Evolutionary conservation across 2,329 filamentous ascomycete species (phyloP), one percentile per base, ranked within the genome.

Genomic region (Rhytidhysteron rufulum): DNA sequence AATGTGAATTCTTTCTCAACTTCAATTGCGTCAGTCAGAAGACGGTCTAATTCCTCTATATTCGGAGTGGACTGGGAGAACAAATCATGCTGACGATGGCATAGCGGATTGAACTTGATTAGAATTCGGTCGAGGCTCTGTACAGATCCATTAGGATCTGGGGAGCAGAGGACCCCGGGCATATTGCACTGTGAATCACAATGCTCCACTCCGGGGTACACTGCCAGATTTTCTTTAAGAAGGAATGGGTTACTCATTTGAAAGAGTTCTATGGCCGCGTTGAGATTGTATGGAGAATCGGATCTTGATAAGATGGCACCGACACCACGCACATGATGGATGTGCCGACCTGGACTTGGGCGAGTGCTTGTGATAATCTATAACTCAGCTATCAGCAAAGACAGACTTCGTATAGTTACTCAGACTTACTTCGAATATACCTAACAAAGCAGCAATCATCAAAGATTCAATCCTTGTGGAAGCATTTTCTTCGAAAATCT

Each of bases 31-130:
- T 35, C 20, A 8, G 21, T 18, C 17, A n/a, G 17, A 7, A 35
- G 33, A 9, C 8, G 10, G n/a, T 16, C 18, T 8, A 22, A n/a
- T 4, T 35, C 33, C n/a, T 35, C 33, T 13, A 20, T 10, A 13
- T n/a, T 7, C 11, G 10, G 11, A n/a, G 33, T 22, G 6, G n/a
- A 13, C 6, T 10, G 8, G 17, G 17, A 13, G 20, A 35, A 24
- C 19, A 35, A 22, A 6, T 20, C 33, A 13, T 35, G 21, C 11
- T 18, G 18, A 8, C 11, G 5, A n/a, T 35, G 11, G 33, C 21
- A 35, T 4, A 35, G n/a, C 11, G 33, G 33, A 22, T 35, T 35
- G 33, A 35, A 19, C 4, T 24, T 35, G 5, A 35, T 35, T 11
- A 22, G 33, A 7, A 35, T 22, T 18, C 27, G 6, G 18, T 35